These are phyloP conservation scores for Pestalotiopsis sp. DNA, from an alignment of 2,329 filamentous ascomycete genomes.

Conservation along the genomic window DNA sequence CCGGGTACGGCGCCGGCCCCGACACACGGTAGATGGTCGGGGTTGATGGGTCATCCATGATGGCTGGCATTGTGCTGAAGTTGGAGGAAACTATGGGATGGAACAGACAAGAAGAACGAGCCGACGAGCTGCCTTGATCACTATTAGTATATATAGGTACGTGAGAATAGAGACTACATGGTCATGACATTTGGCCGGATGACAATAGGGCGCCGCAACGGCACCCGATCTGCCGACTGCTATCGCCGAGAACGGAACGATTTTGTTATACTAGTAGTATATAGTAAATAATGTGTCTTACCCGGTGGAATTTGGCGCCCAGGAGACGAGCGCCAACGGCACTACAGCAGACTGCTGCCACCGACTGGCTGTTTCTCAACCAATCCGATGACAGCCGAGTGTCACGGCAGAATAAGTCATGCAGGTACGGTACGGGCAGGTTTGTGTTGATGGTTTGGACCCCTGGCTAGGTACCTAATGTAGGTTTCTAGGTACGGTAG, in stretches of 20 bases:
- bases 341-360: not conserved
- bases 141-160: not conserved
- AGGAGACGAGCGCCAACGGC: not conserved
- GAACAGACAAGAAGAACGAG: slow-evolving; percentile 5
- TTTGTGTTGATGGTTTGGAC: not conserved
- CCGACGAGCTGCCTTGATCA: not conserved
- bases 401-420: slow-evolving; percentile 17
- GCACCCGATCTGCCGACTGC: not conserved
- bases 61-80: slow-evolving; percentile 66
- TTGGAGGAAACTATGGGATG: slow-evolving; percentile 3
- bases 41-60: slow-evolving; percentile 74
- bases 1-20: slow-evolving; percentile 65
- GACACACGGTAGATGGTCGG: slow-evolving; percentile 70
- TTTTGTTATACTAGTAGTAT: not conserved
- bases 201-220: not conserved
- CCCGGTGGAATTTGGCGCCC: not conserved
- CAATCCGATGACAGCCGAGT: slow-evolving; percentile 5
- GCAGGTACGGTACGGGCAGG: slow-evolving; percentile 3
- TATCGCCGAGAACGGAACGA: slow-evolving; percentile 1
- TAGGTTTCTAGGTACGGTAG: not conserved
- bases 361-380: not conserved
- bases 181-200: not conserved
- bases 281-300: not conserved
- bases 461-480: not conserved
- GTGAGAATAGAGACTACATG: not conserved